A percentile compares a stretch with the other conserved stretches of the same genome.
phyloP scores from a whole-genome alignment of 176 grass and related monocot species.

The Carex pumila region DNA sequence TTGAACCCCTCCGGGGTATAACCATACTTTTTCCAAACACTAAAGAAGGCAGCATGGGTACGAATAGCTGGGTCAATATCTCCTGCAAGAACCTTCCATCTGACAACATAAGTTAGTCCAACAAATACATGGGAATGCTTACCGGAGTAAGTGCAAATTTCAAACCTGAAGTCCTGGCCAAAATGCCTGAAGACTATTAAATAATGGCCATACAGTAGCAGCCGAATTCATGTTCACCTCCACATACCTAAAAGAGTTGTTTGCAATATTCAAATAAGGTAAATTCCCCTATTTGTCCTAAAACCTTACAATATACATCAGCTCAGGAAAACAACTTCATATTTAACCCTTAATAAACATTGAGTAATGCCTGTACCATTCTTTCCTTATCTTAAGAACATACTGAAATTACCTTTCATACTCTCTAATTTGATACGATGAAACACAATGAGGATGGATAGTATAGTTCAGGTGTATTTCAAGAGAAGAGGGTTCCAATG shows the following conservation, averaged over 20 bases:
- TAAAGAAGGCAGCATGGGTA: constrained; percentile 96
- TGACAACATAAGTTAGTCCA: constrained; percentile 64
- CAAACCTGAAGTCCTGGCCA: constrained; percentile 99
- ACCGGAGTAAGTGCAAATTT: constrained; percentile 19
- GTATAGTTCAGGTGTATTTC: not conserved
- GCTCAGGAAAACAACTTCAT: not conserved
- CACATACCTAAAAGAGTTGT: constrained; percentile 62
- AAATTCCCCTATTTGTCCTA: not conserved
- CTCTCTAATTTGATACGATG: not conserved
- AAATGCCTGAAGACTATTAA: constrained; percentile 97
- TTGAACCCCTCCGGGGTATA: constrained; percentile 98
- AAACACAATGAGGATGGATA: not conserved
- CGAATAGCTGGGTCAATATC: constrained; percentile 94
- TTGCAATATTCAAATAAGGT: not conserved
- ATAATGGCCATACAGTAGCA: constrained; percentile 92
- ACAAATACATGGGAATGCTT: constrained; percentile 19
- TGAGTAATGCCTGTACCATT: not conserved
- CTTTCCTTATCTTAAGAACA: not conserved
- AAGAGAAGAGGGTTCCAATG: no score
- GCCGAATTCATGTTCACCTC: constrained; percentile 98
- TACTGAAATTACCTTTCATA: not conserved
- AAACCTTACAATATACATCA: not conserved
- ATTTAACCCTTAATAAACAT: not conserved
- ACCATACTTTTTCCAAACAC: constrained; percentile 95
- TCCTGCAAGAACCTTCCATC: constrained; percentile 98